Evolutionary conservation across 495 filamentous ascomycete species (phyloP).

Genomic region (Neurospora sp.): DNA sequence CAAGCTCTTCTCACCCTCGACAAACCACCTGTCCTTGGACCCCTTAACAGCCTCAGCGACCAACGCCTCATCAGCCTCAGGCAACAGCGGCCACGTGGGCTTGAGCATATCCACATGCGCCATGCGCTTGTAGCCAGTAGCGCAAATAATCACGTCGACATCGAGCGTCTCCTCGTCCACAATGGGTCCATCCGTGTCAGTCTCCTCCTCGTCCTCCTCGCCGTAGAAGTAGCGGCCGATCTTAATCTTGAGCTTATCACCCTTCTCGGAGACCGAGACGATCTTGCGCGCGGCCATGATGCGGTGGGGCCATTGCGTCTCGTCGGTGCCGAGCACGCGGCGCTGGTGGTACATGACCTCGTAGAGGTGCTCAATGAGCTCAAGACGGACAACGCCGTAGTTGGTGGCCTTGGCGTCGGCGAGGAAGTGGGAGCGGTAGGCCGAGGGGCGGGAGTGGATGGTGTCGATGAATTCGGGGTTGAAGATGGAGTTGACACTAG

Average conservation of each 20-base stretch:
- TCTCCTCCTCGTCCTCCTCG: conserved; percentile 12
- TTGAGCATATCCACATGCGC: conserved; percentile 70
- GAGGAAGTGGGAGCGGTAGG: conserved; percentile 53
- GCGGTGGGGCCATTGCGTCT: conserved; percentile 67
- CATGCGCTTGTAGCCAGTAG: conserved; percentile 76
- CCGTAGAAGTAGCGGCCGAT: conserved; percentile 33
- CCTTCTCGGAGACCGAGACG: conserved; percentile 41
- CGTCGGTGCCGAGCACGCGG: conserved; percentile 52
- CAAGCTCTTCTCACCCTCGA: conserved; percentile 14
- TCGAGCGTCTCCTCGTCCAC: conserved; percentile 48
- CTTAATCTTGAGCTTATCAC: conserved; percentile 28
- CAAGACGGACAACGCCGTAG: conserved; percentile 83
- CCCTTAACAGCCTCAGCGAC: not conserved
- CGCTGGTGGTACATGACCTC: conserved; percentile 76
- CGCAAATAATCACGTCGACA: conserved; percentile 72
- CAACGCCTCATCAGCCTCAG: conserved; percentile 22
- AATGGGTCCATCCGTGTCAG: conserved; percentile 17
- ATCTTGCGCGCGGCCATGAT: conserved; percentile 62
- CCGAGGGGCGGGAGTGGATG: conserved; percentile 54
- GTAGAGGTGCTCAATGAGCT: conserved; percentile 81
- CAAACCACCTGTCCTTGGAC: conserved; percentile 19
- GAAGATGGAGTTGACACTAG: conserved; percentile 92
- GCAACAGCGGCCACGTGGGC: conserved; percentile 52
- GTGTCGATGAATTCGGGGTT: conserved; percentile 71
- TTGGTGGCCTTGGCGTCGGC: conserved; percentile 68